Base-by-base conservation (phyloP, 2,329 filamentous ascomycete species). In the Epichloe typhina region DNA sequence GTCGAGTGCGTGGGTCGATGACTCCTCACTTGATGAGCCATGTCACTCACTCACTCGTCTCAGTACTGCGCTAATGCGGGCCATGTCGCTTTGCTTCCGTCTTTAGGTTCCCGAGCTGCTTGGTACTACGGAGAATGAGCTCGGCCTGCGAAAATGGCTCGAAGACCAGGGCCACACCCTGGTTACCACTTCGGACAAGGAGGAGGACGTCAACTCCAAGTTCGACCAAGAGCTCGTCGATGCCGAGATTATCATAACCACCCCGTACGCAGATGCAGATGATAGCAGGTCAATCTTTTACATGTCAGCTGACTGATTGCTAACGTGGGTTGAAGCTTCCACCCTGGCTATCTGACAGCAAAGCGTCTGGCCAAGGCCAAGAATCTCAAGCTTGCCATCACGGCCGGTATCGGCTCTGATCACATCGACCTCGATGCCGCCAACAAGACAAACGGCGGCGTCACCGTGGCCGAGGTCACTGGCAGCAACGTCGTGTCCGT, bases 401-500 rank as follows among this genome's bases (percentile, higher is more conserved):
- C 93, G 48, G 93, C 93, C 62, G 93, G 93, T 76, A 95, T 98
- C 66, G 93, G 93, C 60, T 97, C 91, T 49, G 93, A 98, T 75
- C 93, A 98, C 72, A 88, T 98, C 67, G 93, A 98, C 74, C 82
- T 97, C 57, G 83, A 97, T 69, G 89, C 87, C 43, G 93, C 93
- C 69, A 97, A 97, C 85, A 90, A 84, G 76, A 96, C 90, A 73
- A 98, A 98, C 69, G 91, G 91, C 64, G 93, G 93, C 67, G 75
- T 97, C 73, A 98, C 90, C 61, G 93, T 98, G 55, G 90, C 89
- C 57, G 93, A 98, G 72, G 93, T 98, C 58, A 98, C 93, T 9
- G 93, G 93, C 66, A 94, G 86, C 74, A 98, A 98, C 70, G 93
- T 98, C 62, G 90, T 96, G 62, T 97, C 93, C 48, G 93, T 98